phyloP scores from a whole-genome alignment of 192 early-diverging fungal genomes.

The Umbelopsis sp. region DNA sequence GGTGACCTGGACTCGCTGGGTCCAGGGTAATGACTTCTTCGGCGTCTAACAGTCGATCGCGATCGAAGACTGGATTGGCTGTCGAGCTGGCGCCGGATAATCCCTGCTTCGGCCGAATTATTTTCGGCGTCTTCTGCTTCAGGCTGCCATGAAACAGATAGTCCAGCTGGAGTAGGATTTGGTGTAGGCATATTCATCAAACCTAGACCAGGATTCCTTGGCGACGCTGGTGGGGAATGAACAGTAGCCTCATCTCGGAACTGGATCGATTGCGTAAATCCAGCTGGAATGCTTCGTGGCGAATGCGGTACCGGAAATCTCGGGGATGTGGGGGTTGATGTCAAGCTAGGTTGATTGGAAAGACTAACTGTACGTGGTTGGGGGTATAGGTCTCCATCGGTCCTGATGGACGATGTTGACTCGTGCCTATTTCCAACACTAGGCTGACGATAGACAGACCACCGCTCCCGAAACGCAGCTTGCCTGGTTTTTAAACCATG shows the following conservation, averaged over 20 bases:
- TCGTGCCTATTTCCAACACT: not conserved
- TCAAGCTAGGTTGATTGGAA: not conserved
- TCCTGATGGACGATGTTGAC: not conserved
- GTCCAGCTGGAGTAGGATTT: not conserved
- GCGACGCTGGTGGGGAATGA: not conserved
- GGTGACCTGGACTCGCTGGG: not conserved
- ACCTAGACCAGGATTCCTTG: not conserved
- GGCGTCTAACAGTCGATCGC: not conserved
- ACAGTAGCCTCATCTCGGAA: too few relatives aligned
- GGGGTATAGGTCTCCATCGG: not conserved
- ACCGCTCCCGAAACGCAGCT: conserved; percentile 14
- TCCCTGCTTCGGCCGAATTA: not conserved
- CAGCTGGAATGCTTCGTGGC: too few relatives aligned
- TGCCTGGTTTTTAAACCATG: conserved; percentile 41
- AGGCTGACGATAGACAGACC: not conserved
- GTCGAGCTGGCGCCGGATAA: not conserved
- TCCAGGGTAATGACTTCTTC: not conserved
- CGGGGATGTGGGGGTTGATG: not conserved
- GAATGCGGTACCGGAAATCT: not conserved
- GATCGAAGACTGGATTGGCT: conserved; percentile 4
- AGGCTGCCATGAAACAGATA: not conserved
- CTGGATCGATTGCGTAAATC: too few relatives aligned
- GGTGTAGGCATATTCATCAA: conserved; percentile 8
- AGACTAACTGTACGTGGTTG: not conserved
- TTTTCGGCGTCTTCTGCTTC: not conserved